phyloP scores from a whole-genome alignment of 768 basidiomycete genomes.

The Amanita jacksonii region DNA sequence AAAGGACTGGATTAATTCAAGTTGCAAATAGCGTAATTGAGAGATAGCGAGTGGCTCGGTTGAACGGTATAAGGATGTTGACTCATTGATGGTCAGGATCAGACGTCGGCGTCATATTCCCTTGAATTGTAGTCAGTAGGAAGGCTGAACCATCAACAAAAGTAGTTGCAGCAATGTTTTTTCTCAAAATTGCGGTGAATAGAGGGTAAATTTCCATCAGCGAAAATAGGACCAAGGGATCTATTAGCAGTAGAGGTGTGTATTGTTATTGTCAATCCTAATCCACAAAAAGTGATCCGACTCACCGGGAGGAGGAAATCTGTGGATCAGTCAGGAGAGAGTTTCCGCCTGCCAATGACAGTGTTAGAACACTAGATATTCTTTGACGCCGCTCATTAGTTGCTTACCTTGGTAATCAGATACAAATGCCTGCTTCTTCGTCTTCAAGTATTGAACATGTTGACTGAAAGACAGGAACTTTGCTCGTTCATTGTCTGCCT shows the following conservation, averaged over 20 bases:
- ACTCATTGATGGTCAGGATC: not conserved
- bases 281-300: not conserved
- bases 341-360: conserved; percentile 9
- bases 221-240: conserved; percentile 8
- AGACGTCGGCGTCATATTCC: not conserved
- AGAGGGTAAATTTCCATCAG: conserved; percentile 9
- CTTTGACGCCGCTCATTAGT: not conserved
- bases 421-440: conserved; percentile 15
- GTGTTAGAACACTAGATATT: not conserved
- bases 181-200: conserved; percentile 2
- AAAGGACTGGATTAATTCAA: not conserved
- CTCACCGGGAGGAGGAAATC: conserved; percentile 13
- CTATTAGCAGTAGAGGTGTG: not conserved
- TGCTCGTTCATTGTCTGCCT: conserved; percentile 9
- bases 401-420: conserved; percentile 19
- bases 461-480: conserved; percentile 17
- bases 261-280: not conserved
- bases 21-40: not conserved
- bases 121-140: conserved; percentile 1
- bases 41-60: not conserved
- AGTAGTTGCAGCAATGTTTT: conserved; percentile 8
- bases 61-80: not conserved
- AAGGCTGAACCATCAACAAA: conserved; percentile 5
- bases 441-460: conserved; percentile 16
- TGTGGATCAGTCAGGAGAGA: conserved; percentile 15